Conservation (phyloP, 495 filamentous ascomycete genomes). For the Xylaria intraflava region DNA sequence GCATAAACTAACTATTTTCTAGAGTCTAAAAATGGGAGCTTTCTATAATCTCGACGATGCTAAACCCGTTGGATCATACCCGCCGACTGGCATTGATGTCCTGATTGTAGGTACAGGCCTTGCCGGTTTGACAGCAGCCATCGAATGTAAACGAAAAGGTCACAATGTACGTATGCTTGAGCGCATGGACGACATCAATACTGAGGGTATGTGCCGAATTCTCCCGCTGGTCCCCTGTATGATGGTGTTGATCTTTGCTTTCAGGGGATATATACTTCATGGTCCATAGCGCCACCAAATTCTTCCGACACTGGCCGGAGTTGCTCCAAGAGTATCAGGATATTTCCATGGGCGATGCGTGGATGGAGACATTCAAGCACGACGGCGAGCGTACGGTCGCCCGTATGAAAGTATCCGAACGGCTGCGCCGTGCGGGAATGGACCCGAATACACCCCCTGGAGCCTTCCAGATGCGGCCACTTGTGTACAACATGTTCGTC, state of each 20-base stretch:
- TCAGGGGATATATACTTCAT: conserved; percentile 54
- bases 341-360: conserved; percentile 41
- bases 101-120: conserved; percentile 59
- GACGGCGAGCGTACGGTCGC: conserved; percentile 41
- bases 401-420: conserved; percentile 35
- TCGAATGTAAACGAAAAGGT: conserved; percentile 59
- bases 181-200: conserved; percentile 36
- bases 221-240: neutral
- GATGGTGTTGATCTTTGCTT: neutral
- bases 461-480: conserved; percentile 42
- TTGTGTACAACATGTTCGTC: conserved; percentile 52
- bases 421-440: conserved; percentile 28
- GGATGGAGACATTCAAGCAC: conserved; percentile 49
- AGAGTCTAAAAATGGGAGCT: conserved; percentile 23
- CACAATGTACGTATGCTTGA: conserved; percentile 56
- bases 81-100: conserved; percentile 46
- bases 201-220: conserved; percentile 24
- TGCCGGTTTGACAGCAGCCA: conserved; percentile 55
- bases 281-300: conserved; percentile 40
- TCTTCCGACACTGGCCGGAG: conserved; percentile 53
- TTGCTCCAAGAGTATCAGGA: conserved; percentile 40
- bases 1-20: neutral
- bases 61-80: conserved; percentile 35
- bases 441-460: conserved; percentile 36
- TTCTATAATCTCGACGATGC: conserved; percentile 17